Evolutionary conservation across 805 yeast genomes (phyloP).

Genomic region (Myxozyma neotropica): DNA sequence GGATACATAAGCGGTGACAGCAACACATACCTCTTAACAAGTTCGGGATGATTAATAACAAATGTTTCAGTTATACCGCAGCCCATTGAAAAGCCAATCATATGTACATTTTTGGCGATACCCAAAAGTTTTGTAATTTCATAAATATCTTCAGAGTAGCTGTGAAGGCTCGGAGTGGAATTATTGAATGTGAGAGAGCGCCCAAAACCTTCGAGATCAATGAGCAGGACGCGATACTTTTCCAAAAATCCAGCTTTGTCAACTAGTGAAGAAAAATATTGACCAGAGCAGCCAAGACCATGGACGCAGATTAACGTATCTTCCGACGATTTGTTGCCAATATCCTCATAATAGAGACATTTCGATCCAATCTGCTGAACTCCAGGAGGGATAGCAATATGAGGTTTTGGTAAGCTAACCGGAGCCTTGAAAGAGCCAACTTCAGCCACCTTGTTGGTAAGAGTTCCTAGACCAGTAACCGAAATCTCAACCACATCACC

Average conservation of each 20-base stretch:
- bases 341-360: slow-evolving; percentile 21
- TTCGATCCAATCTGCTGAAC: slow-evolving; percentile 16
- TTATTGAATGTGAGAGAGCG: slow-evolving; percentile 11
- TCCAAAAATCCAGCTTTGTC: slow-evolving; percentile 5
- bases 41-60: slow-evolving; percentile 14
- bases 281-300: slow-evolving; percentile 22
- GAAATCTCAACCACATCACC: slow-evolving; percentile 49
- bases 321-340: slow-evolving; percentile 13
- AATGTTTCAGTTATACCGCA: slow-evolving; percentile 19
- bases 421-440: not conserved
- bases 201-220: slow-evolving; percentile 27
- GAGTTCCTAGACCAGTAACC: slow-evolving; percentile 26
- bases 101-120: slow-evolving; percentile 2
- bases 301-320: slow-evolving; percentile 19
- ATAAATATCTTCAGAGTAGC: slow-evolving; percentile 18
- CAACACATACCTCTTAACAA: slow-evolving; percentile 10
- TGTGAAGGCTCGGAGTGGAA: not conserved
- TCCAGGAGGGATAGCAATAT: slow-evolving; percentile 2
- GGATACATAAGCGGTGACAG: slow-evolving; percentile 25
- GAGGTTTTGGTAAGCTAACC: not conserved
- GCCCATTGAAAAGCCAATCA: slow-evolving; percentile 29
- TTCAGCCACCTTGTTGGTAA: slow-evolving; percentile 11
- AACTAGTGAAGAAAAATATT: slow-evolving; percentile 15
- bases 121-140: slow-evolving; percentile 1
- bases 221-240: slow-evolving; percentile 17